Percentiles rank a stretch among this genome's conserved stretches.
phyloP scores from a whole-genome alignment of 305 asterid genomes.

The Fraxinus dipetala region DNA sequence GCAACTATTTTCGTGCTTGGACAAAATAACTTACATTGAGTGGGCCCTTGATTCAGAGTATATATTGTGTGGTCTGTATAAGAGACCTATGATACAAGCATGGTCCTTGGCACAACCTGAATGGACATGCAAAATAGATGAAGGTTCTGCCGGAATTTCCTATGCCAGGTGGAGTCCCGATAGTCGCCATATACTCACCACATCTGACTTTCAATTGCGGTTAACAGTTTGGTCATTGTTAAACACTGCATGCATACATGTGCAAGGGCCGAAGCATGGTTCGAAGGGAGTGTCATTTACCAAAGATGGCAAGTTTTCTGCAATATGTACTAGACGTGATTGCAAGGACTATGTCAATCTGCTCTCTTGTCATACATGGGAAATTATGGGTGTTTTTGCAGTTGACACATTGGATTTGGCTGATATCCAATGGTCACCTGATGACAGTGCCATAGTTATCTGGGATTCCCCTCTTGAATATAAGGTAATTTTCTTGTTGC shows the following conservation, averaged over 20 bases:
- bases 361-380: conserved; percentile 86
- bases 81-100: conserved; percentile 94
- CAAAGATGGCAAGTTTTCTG: conserved; percentile 94
- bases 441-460: conserved; percentile 91
- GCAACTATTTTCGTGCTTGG: conserved; percentile 89
- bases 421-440: conserved; percentile 98
- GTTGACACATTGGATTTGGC: conserved; percentile 92
- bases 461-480: conserved; percentile 98
- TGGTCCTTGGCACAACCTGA: conserved; percentile 96
- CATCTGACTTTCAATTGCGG: conserved; percentile 89
- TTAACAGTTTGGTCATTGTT: conserved; percentile 92
- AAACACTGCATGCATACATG: conserved; percentile 91
- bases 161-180: conserved; percentile 99
- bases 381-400: conserved; percentile 88
- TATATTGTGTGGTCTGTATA: conserved; percentile 85
- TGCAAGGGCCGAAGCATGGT: conserved; percentile 96
- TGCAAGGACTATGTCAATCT: conserved; percentile 95
- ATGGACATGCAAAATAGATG: conserved; percentile 98
- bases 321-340: conserved; percentile 95
- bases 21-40: conserved; percentile 89
- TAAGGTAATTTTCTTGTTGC: conserved; percentile 51
- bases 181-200: conserved; percentile 97
- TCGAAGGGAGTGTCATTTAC: conserved; percentile 92
- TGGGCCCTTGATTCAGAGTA: conserved; percentile 98
- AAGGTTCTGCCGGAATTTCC: conserved; percentile 92